Evolutionary conservation across 768 basidiomycete species (phyloP), one percentile per base, ranked within the genome.

Genomic region (Rubroboletus satanas): DNA sequence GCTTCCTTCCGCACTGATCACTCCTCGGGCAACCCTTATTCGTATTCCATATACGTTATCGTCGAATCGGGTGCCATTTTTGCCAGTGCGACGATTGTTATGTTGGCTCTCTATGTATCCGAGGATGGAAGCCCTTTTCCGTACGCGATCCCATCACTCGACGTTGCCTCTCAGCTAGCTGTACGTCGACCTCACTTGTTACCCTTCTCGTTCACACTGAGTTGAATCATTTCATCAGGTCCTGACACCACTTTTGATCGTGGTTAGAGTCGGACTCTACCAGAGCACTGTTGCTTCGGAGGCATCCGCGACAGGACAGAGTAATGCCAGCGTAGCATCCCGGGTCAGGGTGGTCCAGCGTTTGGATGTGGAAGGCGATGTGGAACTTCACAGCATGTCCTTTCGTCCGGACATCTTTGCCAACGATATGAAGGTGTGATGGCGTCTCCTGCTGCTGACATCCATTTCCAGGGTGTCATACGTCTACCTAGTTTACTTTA

Each of bases 1-100:
- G 41, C 59, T 7, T 52, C 59, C 38, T 46, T 57, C 18, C 48
- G 45, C 6, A 14, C 7, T 1, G 15, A 29, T 21, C 49, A 59
- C 26, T 49, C 55, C 21, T 36, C 51, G 2, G 45, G 36, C 8
- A 58, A 53, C 46, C 56, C 51, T 9, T 62, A 62, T 32, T 37
- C 33, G 12, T 53, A 58, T 43, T 46, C 62, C 0, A 64, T 65
- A 32, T 63, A 61, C 32, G 52, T 59, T 46, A 15, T 64, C 33
- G 32, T 63, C 4, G 62, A 63, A 36, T 63, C 62, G 4, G 62
- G 62, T 7, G 62, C 59, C 32, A 54, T 63, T n/a, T 63, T 63
- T 18, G 15, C 63, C 9, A 42, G 49, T 14, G 49, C 55, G 15
- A 64, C 60, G n/a, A 55, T 64, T 23, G 26, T 64, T 12, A 51